Evolutionary conservation across 2,329 filamentous ascomycete species (phyloP).

Genomic region (Colletotrichum caudatum): DNA sequence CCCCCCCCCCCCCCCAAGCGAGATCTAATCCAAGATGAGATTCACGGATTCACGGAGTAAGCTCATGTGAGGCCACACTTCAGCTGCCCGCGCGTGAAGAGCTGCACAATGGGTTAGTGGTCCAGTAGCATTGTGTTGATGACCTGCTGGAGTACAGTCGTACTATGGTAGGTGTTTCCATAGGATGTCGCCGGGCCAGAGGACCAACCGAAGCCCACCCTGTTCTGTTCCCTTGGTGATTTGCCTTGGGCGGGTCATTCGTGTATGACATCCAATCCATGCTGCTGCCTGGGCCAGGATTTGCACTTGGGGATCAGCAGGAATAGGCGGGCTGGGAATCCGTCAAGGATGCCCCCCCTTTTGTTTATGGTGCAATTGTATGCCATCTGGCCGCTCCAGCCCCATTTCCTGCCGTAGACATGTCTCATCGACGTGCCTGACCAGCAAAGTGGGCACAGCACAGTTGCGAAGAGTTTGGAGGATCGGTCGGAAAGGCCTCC

Average conservation of each 20-base stretch:
- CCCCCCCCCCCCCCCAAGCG: neutral
- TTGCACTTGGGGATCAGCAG: conserved; percentile 14
- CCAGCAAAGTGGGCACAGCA: conserved; percentile 5
- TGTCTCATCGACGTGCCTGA: conserved; percentile 34
- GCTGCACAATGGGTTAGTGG: conserved; percentile 20
- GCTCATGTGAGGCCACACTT: conserved; percentile 36
- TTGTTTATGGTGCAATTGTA: conserved; percentile 4
- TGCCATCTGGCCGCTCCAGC: conserved; percentile 2
- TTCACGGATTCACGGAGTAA: conserved; percentile 37
- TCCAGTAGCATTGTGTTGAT: neutral
- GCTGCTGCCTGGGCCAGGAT: conserved; percentile 36
- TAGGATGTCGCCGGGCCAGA: conserved; percentile 8
- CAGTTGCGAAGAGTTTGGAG: neutral
- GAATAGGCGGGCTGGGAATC: conserved; percentile 24
- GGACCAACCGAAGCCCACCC: neutral
- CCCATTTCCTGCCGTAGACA: conserved; percentile 18
- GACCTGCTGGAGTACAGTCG: neutral
- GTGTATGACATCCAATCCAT: conserved; percentile 39
- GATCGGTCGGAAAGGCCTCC: conserved; percentile 23
- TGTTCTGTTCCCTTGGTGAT: conserved; percentile 40
- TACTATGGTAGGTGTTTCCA: neutral
- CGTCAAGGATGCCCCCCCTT: neutral
- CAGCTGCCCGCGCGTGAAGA: conserved; percentile 33
- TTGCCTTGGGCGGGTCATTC: conserved; percentile 25
- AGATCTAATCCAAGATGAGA: conserved; percentile 33